These are phyloP conservation scores for Decorospora gaudefroyi DNA, from an alignment of 2,329 filamentous ascomycete species.

Conservation along the genomic window DNA sequence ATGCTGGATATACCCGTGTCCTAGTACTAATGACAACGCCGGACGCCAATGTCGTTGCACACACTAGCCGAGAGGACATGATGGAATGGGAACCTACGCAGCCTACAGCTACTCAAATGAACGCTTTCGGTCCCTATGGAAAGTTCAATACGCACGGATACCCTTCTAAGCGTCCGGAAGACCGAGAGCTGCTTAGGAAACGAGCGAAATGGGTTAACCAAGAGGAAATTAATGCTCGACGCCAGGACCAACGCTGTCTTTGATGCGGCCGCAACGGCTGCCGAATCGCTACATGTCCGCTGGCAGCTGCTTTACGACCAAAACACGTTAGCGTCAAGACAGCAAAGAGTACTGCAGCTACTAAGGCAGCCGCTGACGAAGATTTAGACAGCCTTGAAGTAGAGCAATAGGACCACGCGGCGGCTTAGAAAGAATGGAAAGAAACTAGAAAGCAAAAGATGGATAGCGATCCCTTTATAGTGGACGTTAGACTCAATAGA, in stretches of 20 bases:
- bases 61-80: background rate
- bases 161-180: background rate
- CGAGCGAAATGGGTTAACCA: background rate
- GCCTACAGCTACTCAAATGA: too few relatives aligned
- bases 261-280: too few relatives aligned
- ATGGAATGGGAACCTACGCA: too few relatives aligned
- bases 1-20: background rate
- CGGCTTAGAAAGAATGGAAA: too few relatives aligned
- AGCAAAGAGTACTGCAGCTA: background rate
- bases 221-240: background rate
- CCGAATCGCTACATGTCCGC: background rate
- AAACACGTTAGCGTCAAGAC: background rate
- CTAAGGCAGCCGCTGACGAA: background rate
- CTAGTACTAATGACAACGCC: background rate
- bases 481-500: too few relatives aligned
- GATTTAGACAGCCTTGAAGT: background rate
- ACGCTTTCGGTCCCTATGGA: too few relatives aligned
- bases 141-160: background rate
- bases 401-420: too few relatives aligned
- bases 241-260: background rate
- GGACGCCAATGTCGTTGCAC: background rate
- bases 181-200: background rate
- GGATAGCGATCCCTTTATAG: too few relatives aligned
- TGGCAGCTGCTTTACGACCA: background rate
- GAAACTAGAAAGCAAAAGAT: too few relatives aligned